Evolutionary conservation across 2,329 filamentous ascomycete genomes (phyloP).

Genomic region (Dactylellina haptotyla): DNA sequence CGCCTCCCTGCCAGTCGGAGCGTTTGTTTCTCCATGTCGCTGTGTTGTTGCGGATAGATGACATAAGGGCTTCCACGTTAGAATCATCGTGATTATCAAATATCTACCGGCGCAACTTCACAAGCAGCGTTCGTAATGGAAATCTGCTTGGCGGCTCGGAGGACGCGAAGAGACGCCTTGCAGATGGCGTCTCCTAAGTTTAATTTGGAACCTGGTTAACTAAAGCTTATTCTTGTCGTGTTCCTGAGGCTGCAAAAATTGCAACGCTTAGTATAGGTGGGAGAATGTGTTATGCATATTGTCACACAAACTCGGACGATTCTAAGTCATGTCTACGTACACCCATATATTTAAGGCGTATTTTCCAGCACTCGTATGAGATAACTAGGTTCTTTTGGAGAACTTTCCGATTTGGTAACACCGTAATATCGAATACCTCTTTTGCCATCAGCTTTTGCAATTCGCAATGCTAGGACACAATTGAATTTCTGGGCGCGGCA

Average conservation of each 20-base stretch:
- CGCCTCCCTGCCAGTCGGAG: conserved; percentile 15
- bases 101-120: conserved; percentile 22
- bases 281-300: background rate
- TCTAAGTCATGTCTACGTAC: background rate
- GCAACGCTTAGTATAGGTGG: conserved; percentile 4
- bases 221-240: conserved; percentile 29
- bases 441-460: too few species aligned
- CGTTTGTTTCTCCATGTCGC: conserved; percentile 30
- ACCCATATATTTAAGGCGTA: background rate
- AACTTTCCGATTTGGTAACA: too few species aligned
- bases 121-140: background rate
- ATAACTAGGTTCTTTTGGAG: too few species aligned
- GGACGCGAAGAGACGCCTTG: conserved; percentile 22
- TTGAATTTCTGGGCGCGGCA: too few species aligned
- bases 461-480: too few species aligned
- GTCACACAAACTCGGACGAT: background rate
- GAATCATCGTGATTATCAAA: conserved; percentile 36
- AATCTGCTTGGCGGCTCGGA: conserved; percentile 13
- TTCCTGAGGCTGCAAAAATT: conserved; percentile 46
- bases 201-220: conserved; percentile 19
- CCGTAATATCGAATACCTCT: too few species aligned
- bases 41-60: conserved; percentile 9
- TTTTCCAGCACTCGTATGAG: background rate
- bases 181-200: conserved; percentile 21
- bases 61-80: conserved; percentile 20